A percentile compares a stretch with the other conserved stretches of the same genome.
phyloP scores from a whole-genome alignment of 768 basidiomycete genomes.

The Mrakia frigida region DNA sequence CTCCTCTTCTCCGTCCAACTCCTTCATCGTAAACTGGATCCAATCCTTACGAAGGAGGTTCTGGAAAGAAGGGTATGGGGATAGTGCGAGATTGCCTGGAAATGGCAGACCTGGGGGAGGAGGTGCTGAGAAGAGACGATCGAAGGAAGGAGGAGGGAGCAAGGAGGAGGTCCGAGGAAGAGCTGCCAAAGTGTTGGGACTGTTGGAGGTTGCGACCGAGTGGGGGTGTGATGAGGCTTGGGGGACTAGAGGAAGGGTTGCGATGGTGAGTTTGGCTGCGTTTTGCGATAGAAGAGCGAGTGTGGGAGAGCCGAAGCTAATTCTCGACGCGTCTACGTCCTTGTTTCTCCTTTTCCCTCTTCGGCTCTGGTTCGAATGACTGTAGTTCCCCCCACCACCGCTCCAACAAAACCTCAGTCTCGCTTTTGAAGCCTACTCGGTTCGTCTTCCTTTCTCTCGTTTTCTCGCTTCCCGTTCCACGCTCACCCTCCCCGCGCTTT shows the following conservation, averaged over 20 bases:
- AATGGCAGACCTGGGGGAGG: not conserved
- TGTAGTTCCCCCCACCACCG: slow-evolving; percentile 66
- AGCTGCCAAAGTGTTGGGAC: not conserved
- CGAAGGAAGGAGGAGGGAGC: not conserved
- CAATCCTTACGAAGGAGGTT: not conserved
- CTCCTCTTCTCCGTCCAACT: not conserved
- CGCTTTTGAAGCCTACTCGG: slow-evolving; percentile 21
- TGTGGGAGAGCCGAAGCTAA: no score
- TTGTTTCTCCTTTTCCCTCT: not conserved
- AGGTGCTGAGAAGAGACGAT: not conserved
- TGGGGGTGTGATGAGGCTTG: slow-evolving; percentile 37
- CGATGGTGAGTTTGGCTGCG: slow-evolving; percentile 25
- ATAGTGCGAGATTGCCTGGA: not conserved
- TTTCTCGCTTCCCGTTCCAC: slow-evolving; percentile 45
- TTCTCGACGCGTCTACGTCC: slow-evolving; percentile 63
- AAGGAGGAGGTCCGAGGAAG: slow-evolving; percentile 1
- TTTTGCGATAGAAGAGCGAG: not conserved
- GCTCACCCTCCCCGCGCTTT: slow-evolving; percentile 52
- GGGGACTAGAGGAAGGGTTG: slow-evolving; percentile 30
- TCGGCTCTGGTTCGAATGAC: not conserved
- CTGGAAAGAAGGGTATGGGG: slow-evolving; percentile 18
- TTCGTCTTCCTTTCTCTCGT: slow-evolving; percentile 35
- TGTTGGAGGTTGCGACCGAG: slow-evolving; percentile 34
- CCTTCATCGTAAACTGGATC: not conserved
- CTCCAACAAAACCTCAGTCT: slow-evolving; percentile 26